Percentiles rank a stretch among this genome's conserved stretches.
Evolutionary conservation across 2,329 filamentous ascomycete species (phyloP).

Genomic region (Chaetomium globosum): DNA sequence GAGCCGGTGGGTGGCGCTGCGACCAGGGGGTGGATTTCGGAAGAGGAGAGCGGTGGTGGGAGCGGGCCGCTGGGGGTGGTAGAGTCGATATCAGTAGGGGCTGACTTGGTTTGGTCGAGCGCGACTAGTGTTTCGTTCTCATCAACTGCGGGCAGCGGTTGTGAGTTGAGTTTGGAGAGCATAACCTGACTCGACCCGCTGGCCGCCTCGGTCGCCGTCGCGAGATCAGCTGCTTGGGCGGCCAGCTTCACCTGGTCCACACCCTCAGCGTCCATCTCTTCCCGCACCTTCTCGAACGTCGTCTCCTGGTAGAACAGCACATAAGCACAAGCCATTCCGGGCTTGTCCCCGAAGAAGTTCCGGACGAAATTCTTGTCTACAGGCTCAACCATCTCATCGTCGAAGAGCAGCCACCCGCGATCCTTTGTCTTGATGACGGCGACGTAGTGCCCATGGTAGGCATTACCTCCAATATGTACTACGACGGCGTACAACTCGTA

Average conservation of each 20-base stretch:
- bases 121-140: slow-evolving; percentile 58
- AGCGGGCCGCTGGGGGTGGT: slow-evolving; percentile 30
- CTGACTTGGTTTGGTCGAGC: slow-evolving; percentile 68
- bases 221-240: slow-evolving; percentile 59
- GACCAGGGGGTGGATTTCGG: slow-evolving; percentile 38
- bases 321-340: slow-evolving; percentile 89
- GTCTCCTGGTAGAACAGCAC: slow-evolving; percentile 98
- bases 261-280: slow-evolving; percentile 83
- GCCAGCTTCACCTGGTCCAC: slow-evolving; percentile 62
- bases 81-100: slow-evolving; percentile 50
- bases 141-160: slow-evolving; percentile 50
- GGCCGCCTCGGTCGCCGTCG: slow-evolving; percentile 52
- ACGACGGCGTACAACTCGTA: slow-evolving; percentile 98
- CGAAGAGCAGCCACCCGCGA: slow-evolving; percentile 92
- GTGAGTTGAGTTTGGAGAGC: slow-evolving; percentile 55
- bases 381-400: slow-evolving; percentile 97
- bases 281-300: slow-evolving; percentile 65
- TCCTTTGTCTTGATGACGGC: slow-evolving; percentile 98
- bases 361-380: slow-evolving; percentile 95
- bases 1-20: slow-evolving; percentile 39
- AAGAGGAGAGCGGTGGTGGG: slow-evolving; percentile 35
- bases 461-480: slow-evolving; percentile 93
- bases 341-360: slow-evolving; percentile 95
- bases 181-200: slow-evolving; percentile 46
- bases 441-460: slow-evolving; percentile 97